Evolutionary conservation across 1,284 basidiomycete species (phyloP).

Genomic region (Trametes polyzona): DNA sequence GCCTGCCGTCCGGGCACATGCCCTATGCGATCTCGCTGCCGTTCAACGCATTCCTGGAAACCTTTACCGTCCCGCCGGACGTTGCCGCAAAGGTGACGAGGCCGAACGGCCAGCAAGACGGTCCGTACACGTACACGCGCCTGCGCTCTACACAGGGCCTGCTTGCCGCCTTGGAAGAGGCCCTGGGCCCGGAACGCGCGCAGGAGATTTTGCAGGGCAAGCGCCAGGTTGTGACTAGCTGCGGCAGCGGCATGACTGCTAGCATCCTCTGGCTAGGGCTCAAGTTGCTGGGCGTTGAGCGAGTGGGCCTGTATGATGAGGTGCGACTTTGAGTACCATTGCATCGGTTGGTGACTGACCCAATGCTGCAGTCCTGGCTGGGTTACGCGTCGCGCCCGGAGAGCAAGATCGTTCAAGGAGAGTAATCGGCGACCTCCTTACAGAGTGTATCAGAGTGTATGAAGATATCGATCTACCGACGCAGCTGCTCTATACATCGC

Average conservation of each 20-base stretch:
- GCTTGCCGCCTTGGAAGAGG: constrained; percentile 58
- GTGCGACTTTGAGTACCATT: constrained; percentile 45
- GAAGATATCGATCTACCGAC: background rate
- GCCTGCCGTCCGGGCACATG: constrained; percentile 91
- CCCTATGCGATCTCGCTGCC: constrained; percentile 87
- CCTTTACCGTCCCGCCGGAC: constrained; percentile 37
- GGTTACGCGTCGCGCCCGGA: constrained; percentile 69
- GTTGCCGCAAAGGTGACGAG: constrained; percentile 7
- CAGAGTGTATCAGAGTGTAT: too few species aligned
- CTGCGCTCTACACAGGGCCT: constrained; percentile 63
- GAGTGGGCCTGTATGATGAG: constrained; percentile 83
- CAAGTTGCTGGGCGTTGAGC: constrained; percentile 63
- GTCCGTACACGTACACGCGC: constrained; percentile 59
- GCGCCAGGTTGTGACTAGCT: constrained; percentile 68
- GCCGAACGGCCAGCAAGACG: constrained; percentile 3
- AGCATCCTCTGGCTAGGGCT: constrained; percentile 90
- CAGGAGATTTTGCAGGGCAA: constrained; percentile 61
- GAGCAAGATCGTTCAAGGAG: constrained; percentile 26
- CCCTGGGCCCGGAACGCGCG: constrained; percentile 61
- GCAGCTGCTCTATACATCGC: background rate
- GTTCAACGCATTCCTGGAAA: constrained; percentile 78
- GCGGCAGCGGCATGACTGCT: constrained; percentile 98
- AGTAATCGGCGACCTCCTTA: too few species aligned
- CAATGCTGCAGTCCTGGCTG: constrained; percentile 72
- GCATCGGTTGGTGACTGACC: background rate